A percentile compares a stretch with the other conserved stretches of the same genome.
These are phyloP conservation scores for Yamadazyma paraphyllophila DNA, from an alignment of 805 yeast genomes.

Conservation along the genomic window DNA sequence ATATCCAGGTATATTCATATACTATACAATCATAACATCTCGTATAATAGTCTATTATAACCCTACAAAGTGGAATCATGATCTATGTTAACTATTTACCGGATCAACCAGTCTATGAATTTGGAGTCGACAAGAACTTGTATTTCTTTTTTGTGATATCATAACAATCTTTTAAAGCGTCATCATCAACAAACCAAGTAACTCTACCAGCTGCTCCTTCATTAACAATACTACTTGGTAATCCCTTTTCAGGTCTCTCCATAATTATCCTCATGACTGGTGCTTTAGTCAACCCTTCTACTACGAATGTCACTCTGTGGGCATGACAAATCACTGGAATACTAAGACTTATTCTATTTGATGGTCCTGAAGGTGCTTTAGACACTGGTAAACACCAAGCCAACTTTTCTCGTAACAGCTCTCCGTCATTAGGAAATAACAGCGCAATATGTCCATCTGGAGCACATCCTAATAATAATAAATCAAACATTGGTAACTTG, in stretches of 20 bases:
- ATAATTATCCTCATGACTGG: slow-evolving; percentile 86
- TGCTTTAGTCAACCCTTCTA: slow-evolving; percentile 94
- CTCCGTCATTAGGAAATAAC: slow-evolving; percentile 86
- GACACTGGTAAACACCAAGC: slow-evolving; percentile 96
- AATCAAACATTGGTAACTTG: slow-evolving; percentile 90
- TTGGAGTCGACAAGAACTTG: slow-evolving; percentile 46
- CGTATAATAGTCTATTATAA: not conserved
- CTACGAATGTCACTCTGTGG: slow-evolving; percentile 88
- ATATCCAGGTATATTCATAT: too few relatives aligned
- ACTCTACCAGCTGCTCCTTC: slow-evolving; percentile 97
- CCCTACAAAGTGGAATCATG: not conserved
- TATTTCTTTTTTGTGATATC: slow-evolving; percentile 68
- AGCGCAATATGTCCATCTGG: slow-evolving; percentile 98
- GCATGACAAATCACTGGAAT: slow-evolving; percentile 95
- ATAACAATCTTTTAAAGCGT: slow-evolving; percentile 78
- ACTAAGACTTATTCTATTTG: slow-evolving; percentile 52
- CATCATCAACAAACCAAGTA: slow-evolving; percentile 96
- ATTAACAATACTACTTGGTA: slow-evolving; percentile 90
- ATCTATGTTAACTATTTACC: slow-evolving; percentile 1
- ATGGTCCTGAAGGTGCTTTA: slow-evolving; percentile 88
- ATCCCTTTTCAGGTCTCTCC: slow-evolving; percentile 96
- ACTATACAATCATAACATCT: too few relatives aligned
- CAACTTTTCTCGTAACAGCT: slow-evolving; percentile 78
- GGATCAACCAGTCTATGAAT: slow-evolving; percentile 7
- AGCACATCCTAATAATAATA: slow-evolving; percentile 91